Evolutionary conservation across 805 yeast species (phyloP).

Genomic region (Saturnispora diversa): DNA sequence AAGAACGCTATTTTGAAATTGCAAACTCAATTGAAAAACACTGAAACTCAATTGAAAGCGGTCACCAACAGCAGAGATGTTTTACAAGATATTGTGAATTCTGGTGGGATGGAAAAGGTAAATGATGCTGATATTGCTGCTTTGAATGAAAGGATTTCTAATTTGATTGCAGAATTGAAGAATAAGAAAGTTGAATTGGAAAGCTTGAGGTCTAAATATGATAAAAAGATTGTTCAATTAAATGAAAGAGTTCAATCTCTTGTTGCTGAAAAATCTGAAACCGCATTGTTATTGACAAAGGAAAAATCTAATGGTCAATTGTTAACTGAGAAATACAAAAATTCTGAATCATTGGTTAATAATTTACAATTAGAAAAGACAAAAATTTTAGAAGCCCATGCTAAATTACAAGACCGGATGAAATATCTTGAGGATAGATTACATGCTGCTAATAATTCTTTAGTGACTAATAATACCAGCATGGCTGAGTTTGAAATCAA

Average conservation of each 20-base stretch:
- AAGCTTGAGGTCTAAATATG: conserved; percentile 33
- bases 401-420: conserved; percentile 35
- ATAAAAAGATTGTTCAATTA: conserved; percentile 39
- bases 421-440: conserved; percentile 42
- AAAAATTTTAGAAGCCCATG: conserved; percentile 34
- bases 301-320: conserved; percentile 48
- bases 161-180: conserved; percentile 26
- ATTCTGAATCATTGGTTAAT: conserved; percentile 34
- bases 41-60: conserved; percentile 45
- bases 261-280: conserved; percentile 36
- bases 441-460: conserved; percentile 44
- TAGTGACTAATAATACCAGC: conserved; percentile 43
- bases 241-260: conserved; percentile 37
- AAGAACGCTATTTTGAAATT: conserved; percentile 58
- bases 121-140: conserved; percentile 16
- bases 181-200: conserved; percentile 34
- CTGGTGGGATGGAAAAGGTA: conserved; percentile 12
- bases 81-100: conserved; percentile 35
- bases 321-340: conserved; percentile 42
- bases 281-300: conserved; percentile 43
- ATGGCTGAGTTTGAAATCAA: conserved; percentile 39
- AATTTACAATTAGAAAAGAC: conserved; percentile 37
- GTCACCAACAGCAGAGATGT: conserved; percentile 63
- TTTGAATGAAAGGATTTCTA: conserved; percentile 21
- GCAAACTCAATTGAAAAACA: conserved; percentile 47